A percentile compares a stretch with the other conserved stretches of the same genome.
Evolutionary conservation across 2,329 filamentous ascomycete species (phyloP).

Genomic region (Venturia aucupariae): DNA sequence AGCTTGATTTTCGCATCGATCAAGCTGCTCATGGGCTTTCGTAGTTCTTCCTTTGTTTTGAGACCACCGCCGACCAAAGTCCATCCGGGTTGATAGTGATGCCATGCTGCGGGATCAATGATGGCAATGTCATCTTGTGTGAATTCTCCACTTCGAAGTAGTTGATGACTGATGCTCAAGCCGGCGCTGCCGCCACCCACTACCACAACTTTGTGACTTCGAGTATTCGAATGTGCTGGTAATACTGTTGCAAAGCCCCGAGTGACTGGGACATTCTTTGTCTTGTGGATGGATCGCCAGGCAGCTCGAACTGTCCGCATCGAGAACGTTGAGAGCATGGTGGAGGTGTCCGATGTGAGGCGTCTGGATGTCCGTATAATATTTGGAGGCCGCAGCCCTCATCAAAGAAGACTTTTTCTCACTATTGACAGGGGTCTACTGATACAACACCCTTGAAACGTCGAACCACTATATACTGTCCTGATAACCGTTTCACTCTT

Average conservation of each 20-base stretch:
- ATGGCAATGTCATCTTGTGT: constrained; percentile 52
- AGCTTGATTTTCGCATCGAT: constrained; percentile 53
- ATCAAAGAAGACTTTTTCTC: neutral
- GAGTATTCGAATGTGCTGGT: constrained; percentile 25
- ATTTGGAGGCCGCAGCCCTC: neutral
- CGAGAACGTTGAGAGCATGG: neutral
- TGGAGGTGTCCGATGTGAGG: neutral
- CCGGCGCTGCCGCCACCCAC: constrained; percentile 60
- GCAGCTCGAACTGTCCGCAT: neutral
- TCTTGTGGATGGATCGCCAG: neutral
- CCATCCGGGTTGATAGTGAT: constrained; percentile 63
- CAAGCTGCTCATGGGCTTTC: constrained; percentile 40
- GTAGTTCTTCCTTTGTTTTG: constrained; percentile 52
- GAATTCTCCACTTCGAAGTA: constrained; percentile 51
- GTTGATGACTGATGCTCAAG: constrained; percentile 56
- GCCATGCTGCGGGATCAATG: constrained; percentile 53
- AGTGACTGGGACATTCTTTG: neutral
- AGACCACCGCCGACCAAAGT: constrained; percentile 59
- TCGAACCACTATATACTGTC: neutral
- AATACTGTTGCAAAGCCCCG: neutral
- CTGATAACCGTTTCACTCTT: neutral
- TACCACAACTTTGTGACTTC: constrained; percentile 55
- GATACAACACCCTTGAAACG: neutral
- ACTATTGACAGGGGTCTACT: neutral
- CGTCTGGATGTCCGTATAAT: neutral